Evolutionary conservation across 176 grass and related monocot species (phyloP).

Genomic region (Oryza rufipogon): DNA sequence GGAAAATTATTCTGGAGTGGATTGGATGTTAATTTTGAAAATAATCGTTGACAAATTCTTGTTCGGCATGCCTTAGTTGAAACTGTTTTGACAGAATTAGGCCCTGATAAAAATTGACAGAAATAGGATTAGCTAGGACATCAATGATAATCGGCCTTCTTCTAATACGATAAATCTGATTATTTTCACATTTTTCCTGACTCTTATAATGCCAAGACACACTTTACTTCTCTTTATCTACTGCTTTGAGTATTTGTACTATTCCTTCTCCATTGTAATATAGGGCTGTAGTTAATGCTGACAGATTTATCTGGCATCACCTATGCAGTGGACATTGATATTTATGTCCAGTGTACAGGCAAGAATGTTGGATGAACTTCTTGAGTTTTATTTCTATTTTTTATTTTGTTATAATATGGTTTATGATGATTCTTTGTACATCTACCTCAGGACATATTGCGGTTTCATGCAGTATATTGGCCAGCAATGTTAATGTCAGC

Average conservation of each 20-base stretch:
- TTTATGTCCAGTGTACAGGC: constrained; percentile 4
- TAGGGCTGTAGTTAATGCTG: neutral
- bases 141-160: neutral
- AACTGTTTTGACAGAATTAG: constrained; percentile 16
- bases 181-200: neutral
- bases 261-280: neutral
- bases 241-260: constrained; percentile 13
- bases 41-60: neutral
- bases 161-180: constrained; percentile 16
- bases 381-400: neutral
- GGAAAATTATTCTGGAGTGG: neutral
- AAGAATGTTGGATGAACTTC: constrained; percentile 25
- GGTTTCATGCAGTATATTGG: constrained; percentile 98
- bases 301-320: neutral
- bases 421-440: constrained; percentile 40
- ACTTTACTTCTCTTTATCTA: constrained; percentile 6
- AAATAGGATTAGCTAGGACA: neutral
- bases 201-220: neutral
- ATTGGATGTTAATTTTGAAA: neutral
- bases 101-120: constrained; percentile 13
- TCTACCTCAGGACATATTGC: constrained; percentile 82
- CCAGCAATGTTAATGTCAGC: constrained; percentile 96
- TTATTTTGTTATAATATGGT: neutral
- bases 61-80: constrained; percentile 16
- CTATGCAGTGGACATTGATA: constrained; percentile 15